These are phyloP conservation scores for Asparagopsis taxiformis DNA, from an alignment of 31 red algal species.

Conservation along the genomic window DNA sequence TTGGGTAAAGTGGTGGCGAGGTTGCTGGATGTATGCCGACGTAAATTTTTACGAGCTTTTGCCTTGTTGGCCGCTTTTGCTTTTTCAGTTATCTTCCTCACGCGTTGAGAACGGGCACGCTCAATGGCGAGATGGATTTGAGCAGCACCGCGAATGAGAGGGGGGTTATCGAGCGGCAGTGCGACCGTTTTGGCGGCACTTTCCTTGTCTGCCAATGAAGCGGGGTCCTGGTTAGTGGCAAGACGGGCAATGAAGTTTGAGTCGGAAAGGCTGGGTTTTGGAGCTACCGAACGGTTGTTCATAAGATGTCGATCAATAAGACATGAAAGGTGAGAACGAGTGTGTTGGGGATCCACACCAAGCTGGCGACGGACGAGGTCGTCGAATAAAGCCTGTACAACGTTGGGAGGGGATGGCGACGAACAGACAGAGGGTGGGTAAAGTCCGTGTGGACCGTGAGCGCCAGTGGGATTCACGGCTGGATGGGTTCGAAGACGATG, in stretches of 20 bases:
- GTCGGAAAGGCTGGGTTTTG: conserved; percentile 20
- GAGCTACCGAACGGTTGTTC: conserved; percentile 8
- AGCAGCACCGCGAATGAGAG: background rate
- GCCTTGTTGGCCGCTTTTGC: background rate
- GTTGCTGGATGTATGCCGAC: background rate
- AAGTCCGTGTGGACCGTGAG: background rate
- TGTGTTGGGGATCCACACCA: conserved; percentile 10
- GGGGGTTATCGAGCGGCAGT: conserved; percentile 6
- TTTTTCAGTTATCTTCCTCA: background rate
- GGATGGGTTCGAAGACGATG: conserved; percentile 16
- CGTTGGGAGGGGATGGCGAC: background rate
- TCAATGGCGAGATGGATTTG: conserved; percentile 9
- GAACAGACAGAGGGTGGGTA: background rate
- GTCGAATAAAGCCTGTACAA: conserved; percentile 22
- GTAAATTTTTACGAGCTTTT: background rate
- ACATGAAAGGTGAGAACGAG: background rate
- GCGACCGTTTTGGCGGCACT: background rate
- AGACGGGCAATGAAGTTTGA: conserved; percentile 16
- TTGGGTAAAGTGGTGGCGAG: background rate
- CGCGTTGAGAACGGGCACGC: background rate
- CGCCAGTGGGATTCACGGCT: conserved; percentile 23
- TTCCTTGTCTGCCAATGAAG: background rate
- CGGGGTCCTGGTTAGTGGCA: background rate
- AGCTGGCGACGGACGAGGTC: conserved; percentile 38
- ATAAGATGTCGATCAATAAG: conserved; percentile 8